These are phyloP conservation scores for Pinus tabuliformis DNA, from an alignment of 75 land plant genomes.

Conservation along the genomic window DNA sequence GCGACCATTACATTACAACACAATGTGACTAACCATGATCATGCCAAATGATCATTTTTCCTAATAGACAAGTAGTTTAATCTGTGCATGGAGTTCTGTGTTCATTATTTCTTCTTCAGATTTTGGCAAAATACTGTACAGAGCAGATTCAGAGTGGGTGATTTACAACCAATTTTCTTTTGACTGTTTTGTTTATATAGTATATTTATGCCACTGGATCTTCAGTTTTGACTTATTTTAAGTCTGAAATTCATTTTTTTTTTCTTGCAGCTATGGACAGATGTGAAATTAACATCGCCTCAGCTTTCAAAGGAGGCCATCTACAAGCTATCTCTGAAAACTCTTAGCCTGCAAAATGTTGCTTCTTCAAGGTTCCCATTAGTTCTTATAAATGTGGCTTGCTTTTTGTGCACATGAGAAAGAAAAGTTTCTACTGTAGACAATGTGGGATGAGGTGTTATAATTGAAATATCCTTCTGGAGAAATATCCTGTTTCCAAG, in stretches of 20 bases:
- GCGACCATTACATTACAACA: too few relatives aligned
- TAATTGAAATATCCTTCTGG: too few relatives aligned
- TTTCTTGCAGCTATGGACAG: constrained; percentile 72
- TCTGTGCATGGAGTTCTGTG: neutral
- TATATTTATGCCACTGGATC: neutral
- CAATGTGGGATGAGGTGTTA: too few relatives aligned
- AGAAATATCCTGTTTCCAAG: too few relatives aligned
- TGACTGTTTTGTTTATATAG: neutral
- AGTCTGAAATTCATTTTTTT: neutral
- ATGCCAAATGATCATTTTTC: too few relatives aligned
- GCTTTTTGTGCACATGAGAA: too few relatives aligned
- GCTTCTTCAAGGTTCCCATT: constrained; percentile 19
- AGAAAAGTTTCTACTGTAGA: too few relatives aligned
- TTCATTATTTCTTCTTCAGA: neutral
- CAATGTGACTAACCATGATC: too few relatives aligned
- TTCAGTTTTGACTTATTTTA: neutral
- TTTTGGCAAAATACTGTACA: neutral
- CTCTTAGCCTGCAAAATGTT: constrained; percentile 42
- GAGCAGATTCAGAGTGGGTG: neutral
- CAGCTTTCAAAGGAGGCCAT: constrained; percentile 67
- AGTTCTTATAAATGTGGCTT: too few relatives aligned
- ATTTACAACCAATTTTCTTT: neutral
- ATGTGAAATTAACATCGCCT: constrained; percentile 84
- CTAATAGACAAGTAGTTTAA: neutral
- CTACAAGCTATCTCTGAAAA: constrained; percentile 80